A percentile compares a stretch with the other conserved stretches of the same genome.
phyloP scores from a whole-genome alignment of 1,284 basidiomycete species.

The Apiotrichum sp. region DNA sequence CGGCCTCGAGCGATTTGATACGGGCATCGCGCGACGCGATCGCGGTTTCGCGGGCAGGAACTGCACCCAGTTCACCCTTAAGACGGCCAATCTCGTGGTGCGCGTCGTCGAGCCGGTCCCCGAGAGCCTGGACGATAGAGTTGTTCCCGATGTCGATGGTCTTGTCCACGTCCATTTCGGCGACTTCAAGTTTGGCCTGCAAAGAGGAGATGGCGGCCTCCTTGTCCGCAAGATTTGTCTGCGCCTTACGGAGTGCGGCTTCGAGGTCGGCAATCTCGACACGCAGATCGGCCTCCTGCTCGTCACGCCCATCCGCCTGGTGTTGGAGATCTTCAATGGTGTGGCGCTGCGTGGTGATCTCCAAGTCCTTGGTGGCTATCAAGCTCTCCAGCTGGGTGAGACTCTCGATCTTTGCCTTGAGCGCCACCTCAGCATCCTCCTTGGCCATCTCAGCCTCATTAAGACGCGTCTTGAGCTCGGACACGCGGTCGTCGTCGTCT shows the following conservation, averaged over 20 bases:
- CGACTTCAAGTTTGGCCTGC: neutral
- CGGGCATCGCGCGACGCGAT: constrained; percentile 33
- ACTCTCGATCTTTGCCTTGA: neutral
- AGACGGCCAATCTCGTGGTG: constrained; percentile 72
- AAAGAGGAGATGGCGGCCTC: neutral
- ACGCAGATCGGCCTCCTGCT: neutral
- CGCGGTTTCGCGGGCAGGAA: constrained; percentile 31
- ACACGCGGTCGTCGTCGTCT: constrained; percentile 5
- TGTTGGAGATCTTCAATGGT: neutral
- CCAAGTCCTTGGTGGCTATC: neutral
- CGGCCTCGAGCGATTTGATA: constrained; percentile 37
- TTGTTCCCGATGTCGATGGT: neutral
- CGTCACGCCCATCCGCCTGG: neutral
- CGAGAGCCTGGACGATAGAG: constrained; percentile 48
- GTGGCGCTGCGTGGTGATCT: neutral
- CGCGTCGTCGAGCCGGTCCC: constrained; percentile 71
- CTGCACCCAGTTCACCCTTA: constrained; percentile 54
- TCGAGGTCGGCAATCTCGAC: neutral
- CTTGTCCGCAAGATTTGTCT: neutral
- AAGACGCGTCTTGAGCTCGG: neutral
- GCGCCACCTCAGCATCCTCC: constrained; percentile 8
- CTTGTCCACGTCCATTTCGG: neutral
- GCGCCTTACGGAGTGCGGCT: neutral
- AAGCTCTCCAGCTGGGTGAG: neutral
- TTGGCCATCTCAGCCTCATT: constrained; percentile 11